phyloP scores from a whole-genome alignment of 305 asterid species.

The Fraxinus paxiana region DNA sequence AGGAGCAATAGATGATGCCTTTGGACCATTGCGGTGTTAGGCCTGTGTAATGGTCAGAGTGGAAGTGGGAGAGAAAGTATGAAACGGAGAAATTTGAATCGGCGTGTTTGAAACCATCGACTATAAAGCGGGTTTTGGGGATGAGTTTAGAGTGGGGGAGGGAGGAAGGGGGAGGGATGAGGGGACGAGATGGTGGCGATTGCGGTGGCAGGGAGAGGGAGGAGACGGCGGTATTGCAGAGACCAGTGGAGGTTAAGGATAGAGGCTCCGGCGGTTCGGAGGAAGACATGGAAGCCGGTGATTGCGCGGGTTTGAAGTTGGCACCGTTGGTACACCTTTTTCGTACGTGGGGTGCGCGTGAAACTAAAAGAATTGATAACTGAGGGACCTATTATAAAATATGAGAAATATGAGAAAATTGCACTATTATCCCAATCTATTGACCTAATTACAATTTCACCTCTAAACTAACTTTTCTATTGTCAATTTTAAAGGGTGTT shows the following conservation, averaged over 20 bases:
- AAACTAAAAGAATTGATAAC: background rate
- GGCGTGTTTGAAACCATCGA: constrained; percentile 71
- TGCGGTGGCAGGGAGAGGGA: constrained; percentile 39
- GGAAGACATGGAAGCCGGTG: constrained; percentile 37
- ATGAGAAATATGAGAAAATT: background rate
- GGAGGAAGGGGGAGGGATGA: constrained; percentile 40
- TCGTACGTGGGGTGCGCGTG: background rate
- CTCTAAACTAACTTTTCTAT: background rate
- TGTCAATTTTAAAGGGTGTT: background rate
- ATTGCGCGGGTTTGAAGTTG: background rate
- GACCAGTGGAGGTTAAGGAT: constrained; percentile 46
- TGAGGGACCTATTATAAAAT: background rate
- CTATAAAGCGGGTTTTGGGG: constrained; percentile 71
- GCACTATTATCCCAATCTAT: background rate
- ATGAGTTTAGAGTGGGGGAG: constrained; percentile 66
- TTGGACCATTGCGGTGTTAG: constrained; percentile 65
- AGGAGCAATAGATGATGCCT: constrained; percentile 70
- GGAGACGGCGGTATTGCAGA: constrained; percentile 48
- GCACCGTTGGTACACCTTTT: background rate
- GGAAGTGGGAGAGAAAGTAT: constrained; percentile 89
- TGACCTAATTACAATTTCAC: background rate
- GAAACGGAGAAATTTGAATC: constrained; percentile 56
- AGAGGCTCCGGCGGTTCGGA: constrained; percentile 37
- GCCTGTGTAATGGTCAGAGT: constrained; percentile 91
- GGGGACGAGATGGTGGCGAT: constrained; percentile 36